Conservation (phyloP, 495 filamentous ascomycete species). For the Achaetomiella virescens region DNA sequence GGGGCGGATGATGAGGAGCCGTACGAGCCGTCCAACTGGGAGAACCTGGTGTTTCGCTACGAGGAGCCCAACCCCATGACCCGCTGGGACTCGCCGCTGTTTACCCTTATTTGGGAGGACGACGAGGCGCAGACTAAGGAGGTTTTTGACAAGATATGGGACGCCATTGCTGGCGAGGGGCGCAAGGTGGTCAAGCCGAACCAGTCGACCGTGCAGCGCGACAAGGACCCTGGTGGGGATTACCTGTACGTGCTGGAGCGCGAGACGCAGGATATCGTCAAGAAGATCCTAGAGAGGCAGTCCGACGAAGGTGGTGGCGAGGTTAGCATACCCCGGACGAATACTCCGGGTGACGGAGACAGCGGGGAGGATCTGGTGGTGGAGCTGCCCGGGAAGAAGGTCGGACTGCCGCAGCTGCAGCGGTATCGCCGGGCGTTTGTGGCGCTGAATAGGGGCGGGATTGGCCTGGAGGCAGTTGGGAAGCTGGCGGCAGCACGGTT, state of each 20-base stretch:
- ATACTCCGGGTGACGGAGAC: conserved; percentile 29
- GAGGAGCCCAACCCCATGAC: conserved; percentile 95
- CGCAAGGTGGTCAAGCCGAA: conserved; percentile 66
- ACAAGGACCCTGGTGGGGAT: conserved; percentile 57
- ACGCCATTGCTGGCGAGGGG: conserved; percentile 57
- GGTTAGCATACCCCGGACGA: conserved; percentile 32
- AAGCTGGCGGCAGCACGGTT: conserved; percentile 50
- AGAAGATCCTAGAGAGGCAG: conserved; percentile 66
- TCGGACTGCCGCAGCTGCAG: conserved; percentile 73
- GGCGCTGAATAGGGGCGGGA: conserved; percentile 58
- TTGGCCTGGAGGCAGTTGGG: conserved; percentile 42
- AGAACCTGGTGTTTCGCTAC: conserved; percentile 90
- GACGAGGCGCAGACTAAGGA: conserved; percentile 41
- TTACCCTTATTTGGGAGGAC: conserved; percentile 81
- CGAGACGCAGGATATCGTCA: conserved; percentile 74
- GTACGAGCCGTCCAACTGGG: conserved; percentile 65
- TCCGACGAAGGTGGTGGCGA: conserved; percentile 55
- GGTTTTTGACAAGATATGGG: conserved; percentile 62
- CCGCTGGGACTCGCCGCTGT: conserved; percentile 91
- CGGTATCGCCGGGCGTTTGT: conserved; percentile 82
- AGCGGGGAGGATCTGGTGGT: conserved; percentile 35
- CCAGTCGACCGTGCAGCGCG: conserved; percentile 67
- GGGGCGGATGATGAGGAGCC: conserved; percentile 35
- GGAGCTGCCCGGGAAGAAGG: conserved; percentile 52
- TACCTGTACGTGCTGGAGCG: conserved; percentile 84